Conservation (phyloP, 1,139 yeast species). For the Geotrichum siamense region DNA sequence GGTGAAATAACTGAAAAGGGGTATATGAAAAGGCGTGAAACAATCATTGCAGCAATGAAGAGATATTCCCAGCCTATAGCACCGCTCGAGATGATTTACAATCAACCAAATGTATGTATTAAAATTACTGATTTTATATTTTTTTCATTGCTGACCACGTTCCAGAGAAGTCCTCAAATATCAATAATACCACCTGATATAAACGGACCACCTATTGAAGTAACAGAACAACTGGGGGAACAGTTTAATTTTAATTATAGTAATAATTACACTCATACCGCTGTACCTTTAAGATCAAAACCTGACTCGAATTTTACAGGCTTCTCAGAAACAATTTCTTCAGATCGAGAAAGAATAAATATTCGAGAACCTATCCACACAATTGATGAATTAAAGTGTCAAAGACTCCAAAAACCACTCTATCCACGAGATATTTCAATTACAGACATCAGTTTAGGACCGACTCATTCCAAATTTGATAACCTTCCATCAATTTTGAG, state of each 20-base stretch:
- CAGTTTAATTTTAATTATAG: not conserved
- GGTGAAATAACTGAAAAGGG: conserved; percentile 68
- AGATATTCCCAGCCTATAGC: not conserved
- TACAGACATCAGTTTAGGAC: conserved; percentile 28
- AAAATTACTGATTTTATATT: not conserved
- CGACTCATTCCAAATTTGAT: conserved; percentile 40
- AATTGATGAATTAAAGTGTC: conserved; percentile 1
- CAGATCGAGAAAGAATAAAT: not conserved
- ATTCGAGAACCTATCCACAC: conserved; percentile 3
- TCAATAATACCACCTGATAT: not conserved
- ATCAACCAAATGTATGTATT: not conserved
- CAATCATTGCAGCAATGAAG: not conserved
- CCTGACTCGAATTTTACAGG: not conserved
- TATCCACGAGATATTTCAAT: conserved; percentile 40
- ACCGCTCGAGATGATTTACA: not conserved
- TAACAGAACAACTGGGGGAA: not conserved
- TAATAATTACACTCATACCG: not conserved
- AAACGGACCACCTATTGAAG: not conserved
- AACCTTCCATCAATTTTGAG: conserved; percentile 66
- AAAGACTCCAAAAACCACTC: conserved; percentile 34
- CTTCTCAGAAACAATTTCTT: conserved; percentile 1
- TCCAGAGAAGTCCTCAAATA: not conserved
- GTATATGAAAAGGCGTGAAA: conserved; percentile 48
- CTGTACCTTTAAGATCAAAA: not conserved
- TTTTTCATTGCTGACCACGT: not conserved